Conservation (phyloP, 352 stramenopile genomes). For the Phytophthora sp. region DNA sequence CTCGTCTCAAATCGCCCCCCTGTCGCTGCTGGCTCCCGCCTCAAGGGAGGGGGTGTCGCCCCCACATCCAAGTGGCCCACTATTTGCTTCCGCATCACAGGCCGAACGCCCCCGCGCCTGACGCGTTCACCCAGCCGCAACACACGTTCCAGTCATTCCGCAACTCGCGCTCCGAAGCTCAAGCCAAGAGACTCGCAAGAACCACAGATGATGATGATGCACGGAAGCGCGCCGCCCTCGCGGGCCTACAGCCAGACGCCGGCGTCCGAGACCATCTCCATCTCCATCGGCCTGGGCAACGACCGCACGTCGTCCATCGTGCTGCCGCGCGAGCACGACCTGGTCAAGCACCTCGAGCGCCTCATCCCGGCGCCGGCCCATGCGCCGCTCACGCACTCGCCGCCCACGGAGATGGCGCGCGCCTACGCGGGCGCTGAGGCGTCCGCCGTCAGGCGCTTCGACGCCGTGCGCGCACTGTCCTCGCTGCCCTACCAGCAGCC, state of each 20-base stretch:
- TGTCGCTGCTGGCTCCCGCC: conserved; percentile 32
- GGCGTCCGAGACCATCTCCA: conserved; percentile 45
- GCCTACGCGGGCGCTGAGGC: too few relatives aligned
- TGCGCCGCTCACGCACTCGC: too few relatives aligned
- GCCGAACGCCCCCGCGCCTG: background rate
- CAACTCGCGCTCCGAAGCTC: conserved; percentile 24
- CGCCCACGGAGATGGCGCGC: too few relatives aligned
- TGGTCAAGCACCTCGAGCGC: conserved; percentile 55
- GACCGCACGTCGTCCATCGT: conserved; percentile 53
- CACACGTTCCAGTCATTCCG: conserved; percentile 31
- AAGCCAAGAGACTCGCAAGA: conserved; percentile 4
- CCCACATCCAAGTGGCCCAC: background rate
- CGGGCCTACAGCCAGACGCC: conserved; percentile 12
- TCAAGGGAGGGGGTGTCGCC: conserved; percentile 11
- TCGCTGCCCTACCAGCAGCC: conserved; percentile 24
- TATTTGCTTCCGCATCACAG: background rate
- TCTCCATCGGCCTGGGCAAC: conserved; percentile 50
- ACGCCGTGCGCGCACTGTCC: conserved; percentile 28
- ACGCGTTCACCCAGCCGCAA: background rate
- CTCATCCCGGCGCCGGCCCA: conserved; percentile 47
- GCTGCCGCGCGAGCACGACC: conserved; percentile 53
- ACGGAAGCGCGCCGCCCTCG: conserved; percentile 20
- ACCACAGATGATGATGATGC: conserved; percentile 33
- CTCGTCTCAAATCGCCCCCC: conserved; percentile 27
- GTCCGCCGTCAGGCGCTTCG: conserved; percentile 16